A percentile compares a stretch with the other conserved stretches of the same genome.
Evolutionary conservation across 23 red algal species (phyloP).

Genomic region (Pyropia haitanensis): DNA sequence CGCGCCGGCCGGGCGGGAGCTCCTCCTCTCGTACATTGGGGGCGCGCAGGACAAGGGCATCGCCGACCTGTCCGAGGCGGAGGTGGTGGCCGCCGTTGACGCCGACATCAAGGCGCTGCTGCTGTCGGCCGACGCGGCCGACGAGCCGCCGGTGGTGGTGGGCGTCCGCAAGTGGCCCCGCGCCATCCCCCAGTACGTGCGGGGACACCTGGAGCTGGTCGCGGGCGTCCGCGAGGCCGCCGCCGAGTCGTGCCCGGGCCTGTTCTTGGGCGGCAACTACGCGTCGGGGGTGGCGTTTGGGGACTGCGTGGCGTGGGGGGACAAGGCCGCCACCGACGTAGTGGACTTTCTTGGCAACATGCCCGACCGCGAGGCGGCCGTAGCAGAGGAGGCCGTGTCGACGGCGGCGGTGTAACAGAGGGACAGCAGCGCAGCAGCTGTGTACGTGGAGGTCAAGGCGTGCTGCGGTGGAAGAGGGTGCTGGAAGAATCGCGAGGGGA

Average conservation of each 20-base stretch:
- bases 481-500: too few relatives aligned
- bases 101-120: slow-evolving; percentile 69
- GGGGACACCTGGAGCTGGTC: slow-evolving; percentile 44
- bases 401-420: too few relatives aligned
- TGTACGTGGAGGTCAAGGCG: too few relatives aligned
- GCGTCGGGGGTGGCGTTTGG: slow-evolving; percentile 84
- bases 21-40: slow-evolving; percentile 91
- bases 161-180: slow-evolving; percentile 68
- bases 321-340: slow-evolving; percentile 38
- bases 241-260: slow-evolving; percentile 22
- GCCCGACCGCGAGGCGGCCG: too few relatives aligned
- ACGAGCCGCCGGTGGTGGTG: slow-evolving; percentile 53
- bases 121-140: slow-evolving; percentile 25
- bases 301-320: slow-evolving; percentile 86
- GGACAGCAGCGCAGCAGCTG: too few relatives aligned
- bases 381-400: too few relatives aligned
- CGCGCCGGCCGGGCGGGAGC: slow-evolving; percentile 57
- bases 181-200: slow-evolving; percentile 84
- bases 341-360: slow-evolving; percentile 9
- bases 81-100: slow-evolving; percentile 58
- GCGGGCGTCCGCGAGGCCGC: slow-evolving; percentile 11
- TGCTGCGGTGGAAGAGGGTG: too few relatives aligned
- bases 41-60: slow-evolving; percentile 74
- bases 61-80: slow-evolving; percentile 34
- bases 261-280: slow-evolving; percentile 91